A percentile compares a stretch with the other conserved stretches of the same genome.
These are phyloP conservation scores for Coccomyxa sp. DNA, from an alignment of 139 green algal species.

Conservation along the genomic window DNA sequence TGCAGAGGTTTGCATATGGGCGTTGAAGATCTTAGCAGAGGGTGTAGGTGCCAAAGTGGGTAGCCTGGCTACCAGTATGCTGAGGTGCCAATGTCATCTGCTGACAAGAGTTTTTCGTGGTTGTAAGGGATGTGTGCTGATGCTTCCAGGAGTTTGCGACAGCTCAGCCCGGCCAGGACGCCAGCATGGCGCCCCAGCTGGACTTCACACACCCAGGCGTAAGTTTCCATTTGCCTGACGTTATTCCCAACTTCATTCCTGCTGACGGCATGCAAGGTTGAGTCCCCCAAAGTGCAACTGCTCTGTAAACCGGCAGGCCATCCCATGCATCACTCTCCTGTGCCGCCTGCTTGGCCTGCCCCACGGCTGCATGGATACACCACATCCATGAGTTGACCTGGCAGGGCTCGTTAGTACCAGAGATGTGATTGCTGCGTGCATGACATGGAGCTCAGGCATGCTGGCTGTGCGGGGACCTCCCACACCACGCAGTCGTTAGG, in stretches of 20 bases:
- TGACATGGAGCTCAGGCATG: background rate
- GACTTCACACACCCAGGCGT: background rate
- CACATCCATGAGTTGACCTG: too few species aligned
- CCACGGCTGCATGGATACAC: too few species aligned
- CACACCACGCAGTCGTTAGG: background rate
- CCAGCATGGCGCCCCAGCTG: background rate
- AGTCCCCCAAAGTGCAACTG: too few species aligned
- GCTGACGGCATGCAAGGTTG: too few species aligned
- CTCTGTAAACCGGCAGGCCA: too few species aligned
- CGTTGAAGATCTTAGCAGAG: background rate
- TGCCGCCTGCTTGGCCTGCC: background rate
- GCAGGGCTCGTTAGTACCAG: too few species aligned
- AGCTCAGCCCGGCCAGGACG: too few species aligned
- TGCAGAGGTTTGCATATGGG: background rate
- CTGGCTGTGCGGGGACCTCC: background rate
- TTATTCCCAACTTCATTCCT: too few species aligned
- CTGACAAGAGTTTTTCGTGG: background rate
- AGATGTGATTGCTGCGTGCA: too few species aligned
- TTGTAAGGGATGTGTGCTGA: background rate
- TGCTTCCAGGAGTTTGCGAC: background rate
- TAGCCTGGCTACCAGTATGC: background rate
- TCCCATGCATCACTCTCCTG: background rate
- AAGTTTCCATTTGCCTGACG: too few species aligned
- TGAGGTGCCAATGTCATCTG: background rate
- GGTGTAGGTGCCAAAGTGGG: background rate